A percentile compares a stretch with the other conserved stretches of the same genome.
These are phyloP conservation scores for Paradendryphiella salina DNA, from an alignment of 2,329 filamentous ascomycete species.

Conservation along the genomic window DNA sequence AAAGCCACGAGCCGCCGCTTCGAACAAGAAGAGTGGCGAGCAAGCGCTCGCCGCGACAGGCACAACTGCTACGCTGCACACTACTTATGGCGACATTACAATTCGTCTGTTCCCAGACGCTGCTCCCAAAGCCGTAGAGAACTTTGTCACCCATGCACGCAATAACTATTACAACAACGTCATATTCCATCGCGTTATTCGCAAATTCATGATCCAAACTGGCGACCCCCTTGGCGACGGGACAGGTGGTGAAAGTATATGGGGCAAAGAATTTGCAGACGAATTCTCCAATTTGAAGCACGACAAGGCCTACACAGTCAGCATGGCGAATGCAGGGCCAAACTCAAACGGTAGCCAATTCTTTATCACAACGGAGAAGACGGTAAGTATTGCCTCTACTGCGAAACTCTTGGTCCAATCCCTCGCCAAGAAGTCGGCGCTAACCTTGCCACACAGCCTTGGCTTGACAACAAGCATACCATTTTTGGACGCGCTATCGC, in stretches of 20 bases:
- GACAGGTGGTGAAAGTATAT: constrained; percentile 88
- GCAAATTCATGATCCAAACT: constrained; percentile 96
- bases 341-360: constrained; percentile 97
- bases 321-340: constrained; percentile 96
- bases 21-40: constrained; percentile 49
- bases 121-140: constrained; percentile 93
- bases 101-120: constrained; percentile 90
- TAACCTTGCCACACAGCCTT: constrained; percentile 61
- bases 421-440: constrained; percentile 7
- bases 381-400: constrained; percentile 58
- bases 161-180: constrained; percentile 96
- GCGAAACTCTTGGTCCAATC: background rate
- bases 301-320: constrained; percentile 93
- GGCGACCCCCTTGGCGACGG: constrained; percentile 87
- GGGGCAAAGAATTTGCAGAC: constrained; percentile 89
- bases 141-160: constrained; percentile 89
- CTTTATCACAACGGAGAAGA: constrained; percentile 97
- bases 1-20: constrained; percentile 70
- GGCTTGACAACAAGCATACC: constrained; percentile 95
- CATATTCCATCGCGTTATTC: constrained; percentile 95
- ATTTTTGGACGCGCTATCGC: constrained; percentile 90
- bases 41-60: constrained; percentile 72
- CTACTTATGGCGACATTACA: constrained; percentile 90
- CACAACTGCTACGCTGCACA: constrained; percentile 83
- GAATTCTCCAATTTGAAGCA: constrained; percentile 91